Evolutionary conservation across 1,284 basidiomycete genomes (phyloP).

Genomic region (Waitea zeae): DNA sequence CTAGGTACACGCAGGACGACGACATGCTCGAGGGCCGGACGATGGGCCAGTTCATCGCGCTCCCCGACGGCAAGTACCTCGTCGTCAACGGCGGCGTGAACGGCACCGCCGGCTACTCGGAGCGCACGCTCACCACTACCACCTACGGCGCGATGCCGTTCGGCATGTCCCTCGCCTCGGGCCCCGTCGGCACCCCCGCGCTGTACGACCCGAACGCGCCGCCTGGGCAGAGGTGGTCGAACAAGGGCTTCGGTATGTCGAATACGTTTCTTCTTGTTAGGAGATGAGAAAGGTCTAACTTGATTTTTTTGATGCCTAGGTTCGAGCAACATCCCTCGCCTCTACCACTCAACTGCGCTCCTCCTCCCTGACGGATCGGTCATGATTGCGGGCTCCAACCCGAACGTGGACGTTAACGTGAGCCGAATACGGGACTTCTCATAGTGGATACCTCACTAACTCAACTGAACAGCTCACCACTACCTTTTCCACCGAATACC

Average conservation of each 20-base stretch:
- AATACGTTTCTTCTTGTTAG: too few species aligned
- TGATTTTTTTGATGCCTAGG: too few species aligned
- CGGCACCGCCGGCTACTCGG: conserved; percentile 58
- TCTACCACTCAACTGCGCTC: conserved; percentile 85
- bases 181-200: conserved; percentile 53
- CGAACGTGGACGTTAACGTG: conserved; percentile 72
- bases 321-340: conserved; percentile 46
- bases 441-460: too few species aligned
- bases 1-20: conserved; percentile 49
- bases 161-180: conserved; percentile 45
- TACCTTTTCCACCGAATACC: conserved; percentile 72
- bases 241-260: conserved; percentile 36
- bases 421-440: too few species aligned
- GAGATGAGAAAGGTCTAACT: too few species aligned
- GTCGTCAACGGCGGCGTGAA: conserved; percentile 66
- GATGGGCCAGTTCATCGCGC: conserved; percentile 76
- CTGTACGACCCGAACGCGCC: conserved; percentile 60
- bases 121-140: conserved; percentile 29
- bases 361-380: conserved; percentile 80
- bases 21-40: conserved; percentile 59
- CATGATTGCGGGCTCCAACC: conserved; percentile 83
- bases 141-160: conserved; percentile 34
- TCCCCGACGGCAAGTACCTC: conserved; percentile 64
- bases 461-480: too few species aligned
- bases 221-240: conserved; percentile 56